Base-by-base conservation (phyloP, 352 stramenopile genomes). In the Aphanomyces astaci region DNA sequence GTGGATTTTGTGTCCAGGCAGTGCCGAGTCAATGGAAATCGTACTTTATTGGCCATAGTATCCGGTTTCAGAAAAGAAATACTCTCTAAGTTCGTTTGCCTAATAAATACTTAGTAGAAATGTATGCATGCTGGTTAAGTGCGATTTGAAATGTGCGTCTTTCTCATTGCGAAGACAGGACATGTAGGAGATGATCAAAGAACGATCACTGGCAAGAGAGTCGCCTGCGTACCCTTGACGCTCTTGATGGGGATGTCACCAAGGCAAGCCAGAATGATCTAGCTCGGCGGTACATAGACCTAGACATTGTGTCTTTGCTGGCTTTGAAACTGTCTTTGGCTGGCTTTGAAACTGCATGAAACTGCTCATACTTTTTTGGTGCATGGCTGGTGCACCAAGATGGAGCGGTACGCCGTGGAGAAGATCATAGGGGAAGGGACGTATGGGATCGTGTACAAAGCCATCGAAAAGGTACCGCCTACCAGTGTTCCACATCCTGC, bases 381-480 rank as follows among this genome's bases (percentile, higher is more conserved):
- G 51, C 7, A 31, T 33, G 51, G 17, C 28, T 32, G 10, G 51
- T 4, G 7, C 33, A 40, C 19, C 13, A 28, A 2, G 27, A 94
- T 94, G 85, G 81, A 94, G 64, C 86, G 88, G 65, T 94, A 94
- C 64, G 69, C 76, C 46, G 65, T 94, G 4, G 85, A 94, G 40
- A 90, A 90, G 49, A 69, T 92, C 25, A 90, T 94, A 43, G 85
- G 85, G 25, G 85, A 94, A 75, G 85, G 85, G 40, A 92, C 85
- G 27, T 94, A 92, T 67, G 85, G 85, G 19, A 73, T 92, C 43
- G 83, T 94, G 24, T 94, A 89, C 68, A 87, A 87, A 54, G 85
- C 85, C 13, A 78, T 74, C 33, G 85, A 92, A 65, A 94, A 90
- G 73, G 84, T 90, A 59, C 15, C 63, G 52, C 0, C 19, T n/a